Conservation (phyloP, 805 yeast species). For the Priceomyces haplophilus region DNA sequence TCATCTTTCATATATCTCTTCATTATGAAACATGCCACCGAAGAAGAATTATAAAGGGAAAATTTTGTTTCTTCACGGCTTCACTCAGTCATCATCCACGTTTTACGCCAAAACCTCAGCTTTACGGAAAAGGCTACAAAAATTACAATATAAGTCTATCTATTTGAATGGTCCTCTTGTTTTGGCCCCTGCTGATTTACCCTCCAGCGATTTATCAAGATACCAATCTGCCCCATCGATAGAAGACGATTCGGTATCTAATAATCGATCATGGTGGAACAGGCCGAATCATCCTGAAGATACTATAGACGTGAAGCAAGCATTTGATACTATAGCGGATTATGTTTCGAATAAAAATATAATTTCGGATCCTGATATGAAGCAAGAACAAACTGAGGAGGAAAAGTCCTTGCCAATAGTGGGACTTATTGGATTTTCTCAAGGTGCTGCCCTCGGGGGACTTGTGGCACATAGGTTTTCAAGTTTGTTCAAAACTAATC, state of each 20-base stretch:
- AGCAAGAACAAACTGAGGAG: slow-evolving; percentile 19
- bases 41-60: slow-evolving; percentile 34
- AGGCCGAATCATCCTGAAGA: slow-evolving; percentile 46
- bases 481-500: slow-evolving; percentile 43
- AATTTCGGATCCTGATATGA: slow-evolving; percentile 25
- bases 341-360: slow-evolving; percentile 58
- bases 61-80: slow-evolving; percentile 88
- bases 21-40: not conserved
- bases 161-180: slow-evolving; percentile 78
- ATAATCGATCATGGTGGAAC: slow-evolving; percentile 74
- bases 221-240: slow-evolving; percentile 33
- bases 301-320: slow-evolving; percentile 46
- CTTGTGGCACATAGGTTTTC: slow-evolving; percentile 60
- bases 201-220: slow-evolving; percentile 59
- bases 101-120: slow-evolving; percentile 91
- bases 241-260: slow-evolving; percentile 31
- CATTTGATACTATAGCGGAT: slow-evolving; percentile 45
- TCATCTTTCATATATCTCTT: not conserved
- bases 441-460: slow-evolving; percentile 89
- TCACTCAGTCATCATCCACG: slow-evolving; percentile 75
- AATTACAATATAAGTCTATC: slow-evolving; percentile 63
- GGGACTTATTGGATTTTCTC: slow-evolving; percentile 89
- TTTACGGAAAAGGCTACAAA: slow-evolving; percentile 69
- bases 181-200: slow-evolving; percentile 67
- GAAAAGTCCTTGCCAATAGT: slow-evolving; percentile 57